Conservation (phyloP, 805 yeast genomes). For the Candida wancherniae region DNA sequence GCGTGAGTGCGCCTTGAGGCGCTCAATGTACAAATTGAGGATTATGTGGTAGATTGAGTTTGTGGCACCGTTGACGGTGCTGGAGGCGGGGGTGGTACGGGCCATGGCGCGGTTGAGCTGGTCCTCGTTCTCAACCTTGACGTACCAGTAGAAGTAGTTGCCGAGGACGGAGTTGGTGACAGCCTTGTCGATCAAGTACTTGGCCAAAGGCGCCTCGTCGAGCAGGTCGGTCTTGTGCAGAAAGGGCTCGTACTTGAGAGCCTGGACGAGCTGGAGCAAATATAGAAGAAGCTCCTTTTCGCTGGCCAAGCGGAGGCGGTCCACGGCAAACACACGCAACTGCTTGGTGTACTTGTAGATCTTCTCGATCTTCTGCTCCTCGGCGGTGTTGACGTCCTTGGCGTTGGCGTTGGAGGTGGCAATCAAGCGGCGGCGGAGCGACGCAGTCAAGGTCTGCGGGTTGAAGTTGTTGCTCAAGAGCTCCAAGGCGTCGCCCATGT, state of each 20-base stretch:
- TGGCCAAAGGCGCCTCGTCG: conserved; percentile 58
- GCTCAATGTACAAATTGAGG: conserved; percentile 39
- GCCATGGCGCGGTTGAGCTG: conserved; percentile 19
- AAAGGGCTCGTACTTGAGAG: conserved; percentile 69
- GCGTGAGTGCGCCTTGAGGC: conserved; percentile 25
- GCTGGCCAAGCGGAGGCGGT: conserved; percentile 68
- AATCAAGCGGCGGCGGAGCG: conserved; percentile 13
- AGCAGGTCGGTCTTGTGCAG: conserved; percentile 17
- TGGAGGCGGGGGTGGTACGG: background rate
- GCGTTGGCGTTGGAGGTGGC: conserved; percentile 13
- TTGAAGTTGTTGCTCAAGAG: conserved; percentile 73
- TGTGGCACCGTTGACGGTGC: conserved; percentile 1
- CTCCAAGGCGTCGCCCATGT: conserved; percentile 82
- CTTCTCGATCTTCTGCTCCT: conserved; percentile 28
- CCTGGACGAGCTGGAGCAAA: conserved; percentile 85
- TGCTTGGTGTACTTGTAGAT: conserved; percentile 43
- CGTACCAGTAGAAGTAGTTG: conserved; percentile 85
- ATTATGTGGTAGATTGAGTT: conserved; percentile 29
- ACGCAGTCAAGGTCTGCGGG: conserved; percentile 32
- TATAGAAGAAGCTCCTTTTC: conserved; percentile 79
- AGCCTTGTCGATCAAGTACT: conserved; percentile 71
- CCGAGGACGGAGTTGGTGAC: conserved; percentile 63
- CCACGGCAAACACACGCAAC: conserved; percentile 84
- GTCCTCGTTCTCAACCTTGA: conserved; percentile 83
- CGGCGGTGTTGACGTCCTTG: conserved; percentile 15